Conservation (phyloP, 1,284 basidiomycete species). For the Papiliotrema nemorosa region DNA sequence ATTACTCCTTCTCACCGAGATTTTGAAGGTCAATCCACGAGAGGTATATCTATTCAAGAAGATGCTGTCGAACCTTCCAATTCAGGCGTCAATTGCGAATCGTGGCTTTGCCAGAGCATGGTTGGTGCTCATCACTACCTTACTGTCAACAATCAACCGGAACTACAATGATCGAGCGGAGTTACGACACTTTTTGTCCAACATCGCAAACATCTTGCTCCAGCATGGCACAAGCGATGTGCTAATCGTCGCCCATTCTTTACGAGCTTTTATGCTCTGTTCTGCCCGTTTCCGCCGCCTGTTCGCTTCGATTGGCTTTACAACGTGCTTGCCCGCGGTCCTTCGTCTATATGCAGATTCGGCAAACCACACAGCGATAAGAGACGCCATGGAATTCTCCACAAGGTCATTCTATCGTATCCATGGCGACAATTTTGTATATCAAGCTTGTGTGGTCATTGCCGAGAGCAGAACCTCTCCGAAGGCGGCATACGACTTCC, state of each 20-base stretch:
- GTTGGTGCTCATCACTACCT: constrained; percentile 63
- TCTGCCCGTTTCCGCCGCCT: constrained; percentile 71
- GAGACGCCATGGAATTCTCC: constrained; percentile 67
- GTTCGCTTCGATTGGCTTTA: constrained; percentile 67
- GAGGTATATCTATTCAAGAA: constrained; percentile 70
- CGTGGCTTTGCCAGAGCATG: constrained; percentile 61
- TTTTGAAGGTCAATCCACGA: constrained; percentile 65
- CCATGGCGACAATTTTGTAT: constrained; percentile 70
- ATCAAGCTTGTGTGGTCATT: constrained; percentile 63
- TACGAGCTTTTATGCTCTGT: constrained; percentile 66
- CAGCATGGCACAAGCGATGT: constrained; percentile 67
- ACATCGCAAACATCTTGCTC: constrained; percentile 63
- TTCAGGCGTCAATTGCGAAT: constrained; percentile 29
- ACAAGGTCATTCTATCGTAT: constrained; percentile 68
- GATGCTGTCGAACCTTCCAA: constrained; percentile 59
- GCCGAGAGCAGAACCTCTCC: constrained; percentile 58
- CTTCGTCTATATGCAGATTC: constrained; percentile 63
- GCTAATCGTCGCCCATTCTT: constrained; percentile 61
- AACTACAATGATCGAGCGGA: constrained; percentile 72
- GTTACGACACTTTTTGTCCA: constrained; percentile 64
- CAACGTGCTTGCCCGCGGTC: constrained; percentile 65
- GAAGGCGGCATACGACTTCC: constrained; percentile 45
- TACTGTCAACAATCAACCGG: constrained; percentile 70
- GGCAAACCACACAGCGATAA: constrained; percentile 56
- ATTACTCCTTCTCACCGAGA: constrained; percentile 63